Base-by-base conservation (phyloP, 2,329 filamentous ascomycete genomes). In the Alternaria ethzedia region DNA sequence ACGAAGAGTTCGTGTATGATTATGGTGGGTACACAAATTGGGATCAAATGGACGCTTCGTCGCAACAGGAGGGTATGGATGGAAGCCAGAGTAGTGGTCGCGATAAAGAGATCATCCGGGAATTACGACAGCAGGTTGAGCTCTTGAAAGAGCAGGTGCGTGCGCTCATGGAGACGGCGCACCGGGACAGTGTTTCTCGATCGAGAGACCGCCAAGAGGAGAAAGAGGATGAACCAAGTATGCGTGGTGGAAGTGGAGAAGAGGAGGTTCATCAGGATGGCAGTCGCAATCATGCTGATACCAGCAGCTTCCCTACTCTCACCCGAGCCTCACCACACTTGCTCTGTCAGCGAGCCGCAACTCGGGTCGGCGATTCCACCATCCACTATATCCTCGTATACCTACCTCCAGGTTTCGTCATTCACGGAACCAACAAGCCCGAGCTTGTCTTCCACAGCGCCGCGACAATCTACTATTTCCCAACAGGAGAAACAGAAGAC, bases 331-430 rank as follows among this genome's bases (percentile, higher is more conserved):
- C 54, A 32, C 54, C 54, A 11, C 54, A 46, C 17, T 43, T 56
- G 5, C 23, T 56, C 2, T 56, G 13, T 26, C 54, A 56, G 9
- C 25, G 17, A 43, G 41, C 23, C 9, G 30, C 54, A 23, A 30
- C 54, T 6, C 41, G 17, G n/a, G 7, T 28, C 3, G 21, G 15
- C 26, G 7, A 47, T 17, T 17, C 15, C 0, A 47, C 17, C 11
- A 13, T 57, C 17, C 6, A 30, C 6, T 50, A 62, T 7, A 51
- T 41, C 6, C 41, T 63, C 45, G 58, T 66, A 20, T 62, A 59
- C 3, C 57, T 67, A 25, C 67, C 59, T n/a, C 41, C 59, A 11
- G 36, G 49, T 17, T 63, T 70, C 43, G 61, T 55, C 23, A 47
- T 65, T 26, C 57, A 60, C 8, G 52, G 47, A 21, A 44, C 17